Percentiles rank a stretch among this genome's conserved stretches.
These are phyloP conservation scores for Cyclospora cayetanensis DNA, from an alignment of 169 alveolate genomes.

Conservation along the genomic window DNA sequence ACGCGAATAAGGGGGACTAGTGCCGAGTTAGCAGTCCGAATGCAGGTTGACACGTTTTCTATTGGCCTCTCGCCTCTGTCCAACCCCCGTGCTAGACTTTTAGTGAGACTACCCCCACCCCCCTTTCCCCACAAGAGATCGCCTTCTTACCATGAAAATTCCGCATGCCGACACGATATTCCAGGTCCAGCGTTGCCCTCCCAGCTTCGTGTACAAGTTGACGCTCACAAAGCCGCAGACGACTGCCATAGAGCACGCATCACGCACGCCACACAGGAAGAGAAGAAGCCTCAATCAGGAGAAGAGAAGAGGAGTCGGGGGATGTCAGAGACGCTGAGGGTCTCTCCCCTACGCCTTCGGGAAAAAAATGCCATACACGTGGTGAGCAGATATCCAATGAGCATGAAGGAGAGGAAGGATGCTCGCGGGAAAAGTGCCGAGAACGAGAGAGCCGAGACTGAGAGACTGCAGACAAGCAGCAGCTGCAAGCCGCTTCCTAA, in stretches of 20 bases:
- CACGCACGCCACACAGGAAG: neutral
- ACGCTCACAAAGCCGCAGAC: slow-evolving; percentile 49
- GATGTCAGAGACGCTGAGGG: neutral
- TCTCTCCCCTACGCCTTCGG: too few relatives aligned
- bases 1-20: too few relatives aligned
- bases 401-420: slow-evolving; percentile 21
- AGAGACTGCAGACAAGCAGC: neutral
- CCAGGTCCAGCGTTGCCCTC: slow-evolving; percentile 70
- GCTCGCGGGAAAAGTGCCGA: neutral
- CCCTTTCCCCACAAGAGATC: too few relatives aligned
- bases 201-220: slow-evolving; percentile 36
- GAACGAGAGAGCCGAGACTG: neutral
- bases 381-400: slow-evolving; percentile 11
- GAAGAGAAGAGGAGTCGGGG: neutral
- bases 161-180: slow-evolving; percentile 41
- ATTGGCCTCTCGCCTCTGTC: too few relatives aligned
- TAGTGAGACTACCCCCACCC: too few relatives aligned
- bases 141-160: slow-evolving; percentile 33
- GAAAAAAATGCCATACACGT: neutral
- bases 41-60: too few relatives aligned
- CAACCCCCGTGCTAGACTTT: too few relatives aligned
- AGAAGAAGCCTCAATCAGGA: neutral
- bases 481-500: slow-evolving; percentile 50
- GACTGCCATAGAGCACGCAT: neutral
- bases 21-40: too few relatives aligned